Base-by-base conservation (phyloP, 164 flowering plant genomes). In the Umbilicus rupestris region DNA sequence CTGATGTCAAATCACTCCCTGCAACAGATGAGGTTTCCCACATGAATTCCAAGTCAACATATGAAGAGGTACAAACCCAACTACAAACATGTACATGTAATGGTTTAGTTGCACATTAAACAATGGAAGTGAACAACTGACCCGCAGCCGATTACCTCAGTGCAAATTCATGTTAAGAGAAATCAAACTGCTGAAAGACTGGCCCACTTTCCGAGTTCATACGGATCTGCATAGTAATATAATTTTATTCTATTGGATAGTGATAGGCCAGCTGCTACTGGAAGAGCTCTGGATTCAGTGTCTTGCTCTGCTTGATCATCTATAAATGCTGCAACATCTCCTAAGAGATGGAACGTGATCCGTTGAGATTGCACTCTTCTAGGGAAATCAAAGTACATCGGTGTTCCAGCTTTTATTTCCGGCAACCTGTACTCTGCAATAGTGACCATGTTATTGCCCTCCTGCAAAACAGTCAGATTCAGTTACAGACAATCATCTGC, bases 121-220 rank as follows among this genome's bases (percentile, higher is more conserved):
- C 0, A 7, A 3, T 35, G 37, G 6, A 35, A 35, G 37, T 35
- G 7, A 35, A 35, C 37, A 35, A 35, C 37, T 7, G 37, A 35
- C 37, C 26, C 3, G 22, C 24, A 17, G 16, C 49, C 15, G 2
- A 7, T 24, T 16, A 3, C 5, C 52, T 1, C 0, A 19, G 52
- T 11, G 29, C 14, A 50, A 55, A 33, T 28, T 26, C 16, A 28
- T 12, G 3, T 7, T 12, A 29, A 55, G 6, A 47, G 22, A 20
- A 0, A 29, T 87, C 81, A 91, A 68, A 89, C 75, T 17, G 93
- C 94, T 15, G 89, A 84, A 71, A 89, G 94, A 71, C 85, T 84
- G 68, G 97, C 94, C 97, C 97, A 92, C 75, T 90, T 92, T 10
- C 99, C 97, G 2, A 85, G 80, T 45, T 95, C 97, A 35, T 83